Evolutionary conservation across 23 red algal genomes (phyloP).

Genomic region (Chondrus crispus): DNA sequence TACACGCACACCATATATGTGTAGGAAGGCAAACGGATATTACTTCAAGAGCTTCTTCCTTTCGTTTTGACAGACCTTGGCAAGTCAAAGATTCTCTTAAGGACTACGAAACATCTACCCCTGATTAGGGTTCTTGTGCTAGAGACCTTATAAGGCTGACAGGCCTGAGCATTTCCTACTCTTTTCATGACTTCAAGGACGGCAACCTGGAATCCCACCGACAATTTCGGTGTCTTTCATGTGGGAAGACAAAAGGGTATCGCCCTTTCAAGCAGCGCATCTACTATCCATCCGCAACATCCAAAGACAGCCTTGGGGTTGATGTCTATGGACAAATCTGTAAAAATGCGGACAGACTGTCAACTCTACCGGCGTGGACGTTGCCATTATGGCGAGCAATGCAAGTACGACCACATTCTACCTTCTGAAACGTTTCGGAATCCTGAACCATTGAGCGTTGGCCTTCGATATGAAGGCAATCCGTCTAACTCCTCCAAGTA

Average conservation of each 20-base stretch:
- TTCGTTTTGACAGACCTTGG: too few species aligned
- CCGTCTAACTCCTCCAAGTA: too few species aligned
- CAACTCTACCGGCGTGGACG: slow-evolving; percentile 64
- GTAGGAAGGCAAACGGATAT: too few species aligned
- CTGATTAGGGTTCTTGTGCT: too few species aligned
- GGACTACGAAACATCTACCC: too few species aligned
- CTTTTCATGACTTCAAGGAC: not conserved
- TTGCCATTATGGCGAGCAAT: slow-evolving; percentile 68
- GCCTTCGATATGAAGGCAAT: too few species aligned
- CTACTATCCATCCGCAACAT: not conserved
- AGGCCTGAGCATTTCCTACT: too few species aligned
- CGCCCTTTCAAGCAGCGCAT: not conserved
- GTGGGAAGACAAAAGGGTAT: not conserved
- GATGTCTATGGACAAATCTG: not conserved
- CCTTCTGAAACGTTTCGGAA: not conserved
- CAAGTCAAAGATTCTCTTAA: too few species aligned
- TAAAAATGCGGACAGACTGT: slow-evolving; percentile 37
- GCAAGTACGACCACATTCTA: slow-evolving; percentile 67
- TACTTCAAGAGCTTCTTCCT: too few species aligned
- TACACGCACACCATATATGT: too few species aligned
- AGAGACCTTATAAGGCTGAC: too few species aligned
- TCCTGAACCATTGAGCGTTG: not conserved
- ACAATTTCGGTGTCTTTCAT: not conserved
- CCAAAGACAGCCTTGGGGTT: not conserved
- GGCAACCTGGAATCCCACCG: not conserved